Percentiles rank a stretch among this genome's conserved stretches.
These are phyloP conservation scores for Debaryomyces prosopidis DNA, from an alignment of 805 yeast species.

Conservation along the genomic window DNA sequence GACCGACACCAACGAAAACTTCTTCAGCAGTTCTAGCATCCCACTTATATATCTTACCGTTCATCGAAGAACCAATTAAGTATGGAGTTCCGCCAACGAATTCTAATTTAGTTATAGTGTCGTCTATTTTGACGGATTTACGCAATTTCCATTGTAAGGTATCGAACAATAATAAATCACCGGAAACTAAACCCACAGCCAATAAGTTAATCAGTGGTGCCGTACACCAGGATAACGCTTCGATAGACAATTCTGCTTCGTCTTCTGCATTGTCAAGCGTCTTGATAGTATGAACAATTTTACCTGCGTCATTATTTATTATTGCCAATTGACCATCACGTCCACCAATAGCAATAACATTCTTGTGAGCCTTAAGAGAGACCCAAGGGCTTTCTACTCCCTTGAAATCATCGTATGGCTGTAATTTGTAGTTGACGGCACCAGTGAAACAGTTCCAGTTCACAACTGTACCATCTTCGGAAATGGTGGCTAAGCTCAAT, in stretches of 20 bases:
- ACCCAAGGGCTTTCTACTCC: slow-evolving; percentile 90
- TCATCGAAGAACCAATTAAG: slow-evolving; percentile 74
- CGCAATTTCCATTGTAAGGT: slow-evolving; percentile 85
- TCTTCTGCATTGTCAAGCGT: slow-evolving; percentile 58
- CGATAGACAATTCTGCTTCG: slow-evolving; percentile 44
- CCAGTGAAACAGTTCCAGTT: slow-evolving; percentile 89
- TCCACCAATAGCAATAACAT: slow-evolving; percentile 75
- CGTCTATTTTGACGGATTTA: slow-evolving; percentile 65
- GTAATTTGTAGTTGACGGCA: slow-evolving; percentile 65
- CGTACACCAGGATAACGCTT: slow-evolving; percentile 75
- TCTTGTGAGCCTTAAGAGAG: slow-evolving; percentile 54
- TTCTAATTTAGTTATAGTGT: slow-evolving; percentile 77
- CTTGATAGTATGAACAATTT: slow-evolving; percentile 63
- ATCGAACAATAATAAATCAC: slow-evolving; percentile 81
- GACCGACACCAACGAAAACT: slow-evolving; percentile 82
- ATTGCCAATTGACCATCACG: slow-evolving; percentile 84
- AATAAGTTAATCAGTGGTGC: slow-evolving; percentile 54
- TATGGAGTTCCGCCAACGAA: slow-evolving; percentile 61
- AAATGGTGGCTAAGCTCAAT: slow-evolving; percentile 67
- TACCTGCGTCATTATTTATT: slow-evolving; percentile 74
- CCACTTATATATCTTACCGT: slow-evolving; percentile 84
- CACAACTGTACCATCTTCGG: slow-evolving; percentile 84
- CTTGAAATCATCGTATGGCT: slow-evolving; percentile 60
- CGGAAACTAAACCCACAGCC: slow-evolving; percentile 89
- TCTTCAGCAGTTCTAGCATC: slow-evolving; percentile 85